Conservation (phyloP, 345 rosid genomes). For the Eucalyptus shirleyi region DNA sequence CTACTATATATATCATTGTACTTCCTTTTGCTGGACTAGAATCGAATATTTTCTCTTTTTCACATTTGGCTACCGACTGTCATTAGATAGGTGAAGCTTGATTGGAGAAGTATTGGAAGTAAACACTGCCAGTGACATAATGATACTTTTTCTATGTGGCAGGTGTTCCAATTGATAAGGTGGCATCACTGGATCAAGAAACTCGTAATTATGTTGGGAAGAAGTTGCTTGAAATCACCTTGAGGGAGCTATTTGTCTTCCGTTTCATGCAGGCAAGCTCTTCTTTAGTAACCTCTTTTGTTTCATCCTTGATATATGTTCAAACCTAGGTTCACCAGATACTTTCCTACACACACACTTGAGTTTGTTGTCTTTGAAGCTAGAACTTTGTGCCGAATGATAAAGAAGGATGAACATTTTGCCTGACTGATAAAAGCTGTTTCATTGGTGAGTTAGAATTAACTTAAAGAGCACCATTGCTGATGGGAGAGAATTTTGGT, state of each 20-base stretch:
- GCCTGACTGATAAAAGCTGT: not conserved
- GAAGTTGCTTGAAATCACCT: conserved; percentile 78
- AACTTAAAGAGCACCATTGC: not conserved
- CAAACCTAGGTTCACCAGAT: not conserved
- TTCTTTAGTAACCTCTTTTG: not conserved
- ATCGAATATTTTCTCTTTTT: not conserved
- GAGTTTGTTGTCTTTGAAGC: not conserved
- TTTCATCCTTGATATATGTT: not conserved
- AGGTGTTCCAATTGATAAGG: conserved; percentile 92
- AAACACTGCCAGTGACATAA: not conserved
- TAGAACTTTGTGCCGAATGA: not conserved
- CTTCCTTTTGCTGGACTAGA: not conserved
- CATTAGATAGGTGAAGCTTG: not conserved
- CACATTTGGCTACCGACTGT: not conserved
- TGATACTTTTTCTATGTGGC: not conserved
- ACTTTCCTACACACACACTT: not conserved
- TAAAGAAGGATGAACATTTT: not conserved
- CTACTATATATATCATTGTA: not conserved
- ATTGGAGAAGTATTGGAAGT: not conserved
- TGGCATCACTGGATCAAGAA: conserved; percentile 60
- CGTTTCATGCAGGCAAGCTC: conserved; percentile 76
- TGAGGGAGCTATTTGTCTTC: conserved; percentile 77
- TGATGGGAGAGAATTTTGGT: not conserved
- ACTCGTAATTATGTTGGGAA: conserved; percentile 73
- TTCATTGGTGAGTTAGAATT: not conserved